A percentile compares a stretch with the other conserved stretches of the same genome.
These are phyloP conservation scores for Colletotrichum viniferum DNA, from an alignment of 2,329 filamentous ascomycete genomes.

Conservation along the genomic window DNA sequence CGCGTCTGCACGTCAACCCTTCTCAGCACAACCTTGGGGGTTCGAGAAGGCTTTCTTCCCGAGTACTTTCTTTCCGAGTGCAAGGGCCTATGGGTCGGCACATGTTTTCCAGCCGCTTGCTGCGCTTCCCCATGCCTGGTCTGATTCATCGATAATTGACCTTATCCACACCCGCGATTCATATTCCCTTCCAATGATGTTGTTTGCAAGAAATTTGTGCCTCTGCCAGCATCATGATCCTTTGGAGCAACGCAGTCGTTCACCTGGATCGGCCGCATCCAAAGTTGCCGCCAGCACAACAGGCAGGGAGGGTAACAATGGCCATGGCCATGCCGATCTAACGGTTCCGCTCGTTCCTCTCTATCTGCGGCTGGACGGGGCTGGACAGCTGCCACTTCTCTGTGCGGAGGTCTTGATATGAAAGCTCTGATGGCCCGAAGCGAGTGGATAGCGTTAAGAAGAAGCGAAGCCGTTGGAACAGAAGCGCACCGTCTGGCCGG, in stretches of 20 bases:
- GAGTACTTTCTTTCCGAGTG: not conserved
- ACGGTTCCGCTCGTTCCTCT: not conserved
- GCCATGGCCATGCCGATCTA: not conserved
- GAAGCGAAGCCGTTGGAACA: slow-evolving; percentile 15
- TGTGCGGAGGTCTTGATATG: not conserved
- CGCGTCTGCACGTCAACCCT: not conserved
- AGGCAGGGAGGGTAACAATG: not conserved
- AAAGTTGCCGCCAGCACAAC: not conserved
- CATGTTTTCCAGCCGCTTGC: not conserved
- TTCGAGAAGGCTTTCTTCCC: not conserved
- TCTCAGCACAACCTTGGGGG: not conserved
- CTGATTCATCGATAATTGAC: not conserved
- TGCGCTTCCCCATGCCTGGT: not conserved
- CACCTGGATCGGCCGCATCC: not conserved
- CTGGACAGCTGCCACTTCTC: not conserved
- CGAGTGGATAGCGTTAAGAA: not conserved
- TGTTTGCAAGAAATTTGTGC: not conserved
- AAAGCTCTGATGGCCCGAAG: not conserved
- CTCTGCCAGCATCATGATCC: not conserved
- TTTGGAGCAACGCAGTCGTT: not conserved
- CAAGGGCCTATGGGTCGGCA: not conserved
- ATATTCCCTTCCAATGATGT: not conserved
- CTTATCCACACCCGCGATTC: not conserved
- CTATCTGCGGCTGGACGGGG: not conserved
- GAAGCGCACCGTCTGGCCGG: slow-evolving; percentile 14